Base-by-base conservation (phyloP, 805 yeast species). In the Clavispora phyllophila region DNA sequence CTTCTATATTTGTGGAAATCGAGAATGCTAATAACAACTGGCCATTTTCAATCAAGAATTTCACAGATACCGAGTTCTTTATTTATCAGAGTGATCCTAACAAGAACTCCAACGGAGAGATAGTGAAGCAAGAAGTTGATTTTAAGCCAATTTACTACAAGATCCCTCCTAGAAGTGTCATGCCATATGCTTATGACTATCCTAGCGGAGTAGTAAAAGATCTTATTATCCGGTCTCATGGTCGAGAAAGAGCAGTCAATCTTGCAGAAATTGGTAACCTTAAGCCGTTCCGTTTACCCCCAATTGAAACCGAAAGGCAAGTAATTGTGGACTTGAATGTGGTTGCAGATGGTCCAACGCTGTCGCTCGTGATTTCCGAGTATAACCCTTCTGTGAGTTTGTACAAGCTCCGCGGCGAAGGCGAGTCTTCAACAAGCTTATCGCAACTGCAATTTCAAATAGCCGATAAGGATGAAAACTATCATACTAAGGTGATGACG, bases 121-220 rank as follows among this genome's bases (percentile, higher is more conserved):
- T 72, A 9, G 72, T 70, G 3, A 73, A 66, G 22, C 58, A 67
- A 1, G 81, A 75, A 37, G 68, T 72, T 3, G 73, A 75, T 10
- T 90, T 84, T 63, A 81, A 79, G 48, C 96, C 97, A 0, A 73
- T 88, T 9, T 80, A 74, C 55, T 93, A 91, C 60, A 76, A 79
- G 36, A 73, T 95, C 10, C 97, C 98, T 0, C 81, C 95, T 1
- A 80, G 79, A 55, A 86, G 96, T 63, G 95, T 88, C 2, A 93
- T 93, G 98, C 96, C 98, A 0, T 93, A 93, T 61, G 87, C 99
- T 0, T 93, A 96, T 90, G 99, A 93, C 60, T 93, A 78, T 63
- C 99, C 99, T 1, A 88, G 95, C 40, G 97, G 96, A 0, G 67
- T 78, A 9, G 76, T 83, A 36, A 90, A 89, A 60, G 96, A 90